A percentile compares a stretch with the other conserved stretches of the same genome.
These are phyloP conservation scores for Cyclanthera cordifolia DNA, from an alignment of 306 rosid genomes.

Conservation along the genomic window DNA sequence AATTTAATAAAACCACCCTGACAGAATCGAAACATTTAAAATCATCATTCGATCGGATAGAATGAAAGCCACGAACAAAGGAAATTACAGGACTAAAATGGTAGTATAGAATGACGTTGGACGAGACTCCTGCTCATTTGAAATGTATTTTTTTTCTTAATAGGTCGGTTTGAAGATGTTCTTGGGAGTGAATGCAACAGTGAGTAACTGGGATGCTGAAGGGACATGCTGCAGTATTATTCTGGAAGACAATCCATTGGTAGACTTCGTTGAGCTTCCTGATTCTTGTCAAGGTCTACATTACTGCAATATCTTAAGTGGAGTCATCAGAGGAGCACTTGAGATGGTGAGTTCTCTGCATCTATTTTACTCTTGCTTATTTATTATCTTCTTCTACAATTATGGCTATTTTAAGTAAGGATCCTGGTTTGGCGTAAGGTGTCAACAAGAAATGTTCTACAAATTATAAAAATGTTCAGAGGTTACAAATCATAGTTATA, in stretches of 20 bases:
- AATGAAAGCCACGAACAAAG: not conserved
- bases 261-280: conserved; percentile 96
- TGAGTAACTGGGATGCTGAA: conserved; percentile 87
- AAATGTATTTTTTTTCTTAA: not conserved
- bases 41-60: not conserved
- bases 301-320: conserved; percentile 88
- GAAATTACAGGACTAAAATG: not conserved
- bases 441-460: no score
- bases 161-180: conserved; percentile 95
- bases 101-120: not conserved
- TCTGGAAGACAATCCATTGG: conserved; percentile 94
- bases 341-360: conserved; percentile 65
- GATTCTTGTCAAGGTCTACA: conserved; percentile 87
- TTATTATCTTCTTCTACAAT: no score
- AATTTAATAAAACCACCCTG: not conserved
- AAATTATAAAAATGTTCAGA: no score
- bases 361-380: no score
- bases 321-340: conserved; percentile 90
- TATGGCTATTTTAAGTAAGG: no score
- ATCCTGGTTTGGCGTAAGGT: no score
- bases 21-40: not conserved
- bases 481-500: no score
- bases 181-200: conserved; percentile 88
- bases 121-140: not conserved
- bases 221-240: conserved; percentile 84